Base-by-base conservation (phyloP, 192 early-diverging fungal species). In the Backusella sp. region DNA sequence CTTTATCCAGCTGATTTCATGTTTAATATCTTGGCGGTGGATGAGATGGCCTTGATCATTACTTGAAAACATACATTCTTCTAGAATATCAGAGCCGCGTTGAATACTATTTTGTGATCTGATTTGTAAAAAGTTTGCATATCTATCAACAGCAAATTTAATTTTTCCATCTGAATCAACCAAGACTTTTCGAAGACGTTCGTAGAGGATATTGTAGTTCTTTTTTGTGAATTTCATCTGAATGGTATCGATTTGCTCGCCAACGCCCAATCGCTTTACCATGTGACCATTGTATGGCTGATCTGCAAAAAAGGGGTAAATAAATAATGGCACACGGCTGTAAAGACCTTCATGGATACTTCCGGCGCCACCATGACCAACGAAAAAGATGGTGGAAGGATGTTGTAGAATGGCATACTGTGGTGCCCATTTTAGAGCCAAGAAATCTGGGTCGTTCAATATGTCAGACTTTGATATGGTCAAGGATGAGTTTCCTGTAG, bases 351-450 rank as follows among this genome's bases (percentile, higher is more conserved):
- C 84, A 52, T 79, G 66, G 2, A 77, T 30, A 49, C 78, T 80
- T 3, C 59, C 69, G 12, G 65, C 15, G 6, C 81, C 84, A 7
- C 75, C 75, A 14, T 84, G 78, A 11, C 66, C 76, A 12, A 84
- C 14, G 44, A 83, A 85, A 7, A 80, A 12, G 26, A 44, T 44
- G 0, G 49, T 70, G 0, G 76, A 73, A 2, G 73, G 35, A 53
- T 85, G 84, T 12, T 75, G 56, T 3, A 83, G 42, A 39, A 80
- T 73, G 1, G 81, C 72, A 46, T 75, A 79, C 56, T 84, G 84
- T 9, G 81, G 78, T 0, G 78, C 76, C 75, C 76, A 83, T 28
- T 21, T 4, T 11, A 35, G 15, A 6, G 77, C 37, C 6, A 59
- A 37, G 14, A 80, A 23, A 41, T 70, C 41, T 17, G 19, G 6